Conservation (phyloP, 768 basidiomycete genomes). For the Agaricus blazei region DNA sequence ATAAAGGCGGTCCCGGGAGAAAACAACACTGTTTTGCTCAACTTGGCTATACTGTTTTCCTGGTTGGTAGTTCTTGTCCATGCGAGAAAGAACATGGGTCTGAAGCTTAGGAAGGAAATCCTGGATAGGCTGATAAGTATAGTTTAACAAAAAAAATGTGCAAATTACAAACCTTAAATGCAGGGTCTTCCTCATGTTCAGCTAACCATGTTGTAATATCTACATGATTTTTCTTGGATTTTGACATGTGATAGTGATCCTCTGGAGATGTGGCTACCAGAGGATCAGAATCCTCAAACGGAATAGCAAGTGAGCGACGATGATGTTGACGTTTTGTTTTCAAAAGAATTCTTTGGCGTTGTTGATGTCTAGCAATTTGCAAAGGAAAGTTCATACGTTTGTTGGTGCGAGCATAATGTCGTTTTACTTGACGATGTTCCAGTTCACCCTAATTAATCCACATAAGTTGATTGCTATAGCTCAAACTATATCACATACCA, state of each 20-base stretch:
- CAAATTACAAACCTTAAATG: too few species aligned
- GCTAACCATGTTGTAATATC: too few species aligned
- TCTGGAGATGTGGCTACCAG: too few species aligned
- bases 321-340: neutral
- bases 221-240: too few species aligned
- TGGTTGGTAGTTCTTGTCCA: too few species aligned
- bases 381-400: slow-evolving; percentile 20
- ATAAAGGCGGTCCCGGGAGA: slow-evolving; percentile 22
- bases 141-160: too few species aligned
- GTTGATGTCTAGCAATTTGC: slow-evolving; percentile 24
- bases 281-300: slow-evolving; percentile 13
- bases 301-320: neutral
- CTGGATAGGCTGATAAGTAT: too few species aligned
- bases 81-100: too few species aligned
- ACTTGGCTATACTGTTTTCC: too few species aligned
- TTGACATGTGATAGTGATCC: too few species aligned
- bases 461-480: neutral
- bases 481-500: slow-evolving; percentile 20
- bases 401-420: slow-evolving; percentile 29
- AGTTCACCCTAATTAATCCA: slow-evolving; percentile 30
- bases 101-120: too few species aligned
- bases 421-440: slow-evolving; percentile 34
- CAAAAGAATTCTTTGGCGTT: neutral
- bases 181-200: too few species aligned
- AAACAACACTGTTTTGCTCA: slow-evolving; percentile 15